Evolutionary conservation across 2,329 filamentous ascomycete species (phyloP).

Genomic region (Colletotrichum liriopes): DNA sequence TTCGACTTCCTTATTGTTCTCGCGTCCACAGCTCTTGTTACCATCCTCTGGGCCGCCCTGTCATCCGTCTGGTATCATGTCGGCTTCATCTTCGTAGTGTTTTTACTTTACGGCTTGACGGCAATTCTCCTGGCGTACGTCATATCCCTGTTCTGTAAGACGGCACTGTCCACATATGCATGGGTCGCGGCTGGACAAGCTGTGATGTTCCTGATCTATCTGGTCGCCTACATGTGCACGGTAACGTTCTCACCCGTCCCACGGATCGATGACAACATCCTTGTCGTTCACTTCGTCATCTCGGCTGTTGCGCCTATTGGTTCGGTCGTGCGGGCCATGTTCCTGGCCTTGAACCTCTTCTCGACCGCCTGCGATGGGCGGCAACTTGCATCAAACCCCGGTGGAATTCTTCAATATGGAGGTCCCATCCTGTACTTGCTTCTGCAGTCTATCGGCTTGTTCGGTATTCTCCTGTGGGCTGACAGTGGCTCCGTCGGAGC

Average conservation of each 20-base stretch:
- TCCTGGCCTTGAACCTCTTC: constrained; percentile 87
- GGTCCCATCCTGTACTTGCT: constrained; percentile 88
- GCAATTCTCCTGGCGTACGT: constrained; percentile 85
- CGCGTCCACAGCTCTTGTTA: constrained; percentile 74
- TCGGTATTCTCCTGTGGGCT: constrained; percentile 82
- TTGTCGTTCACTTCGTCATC: constrained; percentile 82
- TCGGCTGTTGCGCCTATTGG: constrained; percentile 83
- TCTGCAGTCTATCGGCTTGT: constrained; percentile 80
- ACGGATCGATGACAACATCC: constrained; percentile 76
- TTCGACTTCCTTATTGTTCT: constrained; percentile 88
- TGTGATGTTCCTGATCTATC: constrained; percentile 78
- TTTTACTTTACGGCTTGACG: constrained; percentile 76
- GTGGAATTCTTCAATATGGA: constrained; percentile 81
- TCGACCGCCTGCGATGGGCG: constrained; percentile 81
- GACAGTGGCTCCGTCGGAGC: constrained; percentile 81
- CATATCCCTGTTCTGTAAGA: constrained; percentile 83
- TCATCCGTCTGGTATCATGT: constrained; percentile 82
- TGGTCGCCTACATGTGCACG: constrained; percentile 80
- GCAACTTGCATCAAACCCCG: constrained; percentile 77
- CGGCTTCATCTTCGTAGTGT: constrained; percentile 84
- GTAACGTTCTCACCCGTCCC: constrained; percentile 75
- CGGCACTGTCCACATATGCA: constrained; percentile 88
- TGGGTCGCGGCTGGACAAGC: constrained; percentile 85
- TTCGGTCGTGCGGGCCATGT: constrained; percentile 80
- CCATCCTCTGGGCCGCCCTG: constrained; percentile 77